A percentile compares a stretch with the other conserved stretches of the same genome.
Conservation (phyloP, 768 basidiomycete genomes). For the Auriscalpium orientale region DNA sequence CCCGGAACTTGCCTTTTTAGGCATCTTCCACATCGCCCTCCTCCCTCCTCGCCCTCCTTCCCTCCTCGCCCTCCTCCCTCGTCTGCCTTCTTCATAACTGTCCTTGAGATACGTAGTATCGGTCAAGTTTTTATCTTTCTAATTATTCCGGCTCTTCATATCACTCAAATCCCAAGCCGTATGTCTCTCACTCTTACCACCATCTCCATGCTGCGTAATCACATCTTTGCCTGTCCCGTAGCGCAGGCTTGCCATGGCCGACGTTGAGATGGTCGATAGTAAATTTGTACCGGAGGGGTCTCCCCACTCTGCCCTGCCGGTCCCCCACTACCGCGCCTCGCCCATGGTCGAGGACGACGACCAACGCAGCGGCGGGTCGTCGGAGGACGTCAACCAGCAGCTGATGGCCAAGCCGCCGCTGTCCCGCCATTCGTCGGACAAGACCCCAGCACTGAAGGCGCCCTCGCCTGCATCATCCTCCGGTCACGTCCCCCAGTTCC, state of each 20-base stretch:
- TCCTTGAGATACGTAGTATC: neutral
- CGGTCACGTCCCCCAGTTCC: neutral
- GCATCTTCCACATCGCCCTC: slow-evolving; percentile 17
- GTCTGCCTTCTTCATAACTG: neutral
- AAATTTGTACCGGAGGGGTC: too few species aligned
- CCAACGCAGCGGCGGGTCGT: neutral
- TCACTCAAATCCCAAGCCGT: too few species aligned
- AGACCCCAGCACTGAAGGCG: too few species aligned
- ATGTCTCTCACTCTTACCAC: too few species aligned
- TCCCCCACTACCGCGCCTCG: slow-evolving; percentile 2
- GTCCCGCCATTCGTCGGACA: slow-evolving; percentile 12
- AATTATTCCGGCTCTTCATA: too few species aligned
- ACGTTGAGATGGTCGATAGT: too few species aligned
- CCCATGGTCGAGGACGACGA: slow-evolving; percentile 4
- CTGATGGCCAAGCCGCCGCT: slow-evolving; percentile 3
- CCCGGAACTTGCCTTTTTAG: slow-evolving; percentile 25
- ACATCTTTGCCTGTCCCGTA: too few species aligned
- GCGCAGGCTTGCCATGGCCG: too few species aligned
- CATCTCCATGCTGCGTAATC: too few species aligned
- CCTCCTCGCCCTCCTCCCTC: neutral
- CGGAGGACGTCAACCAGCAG: neutral
- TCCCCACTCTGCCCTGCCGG: too few species aligned
- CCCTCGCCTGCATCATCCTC: too few species aligned
- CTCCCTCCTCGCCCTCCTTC: slow-evolving; percentile 7
- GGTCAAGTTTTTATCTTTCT: neutral